Conservation (phyloP, 306 rosid genomes). For the Datisca glomerata region DNA sequence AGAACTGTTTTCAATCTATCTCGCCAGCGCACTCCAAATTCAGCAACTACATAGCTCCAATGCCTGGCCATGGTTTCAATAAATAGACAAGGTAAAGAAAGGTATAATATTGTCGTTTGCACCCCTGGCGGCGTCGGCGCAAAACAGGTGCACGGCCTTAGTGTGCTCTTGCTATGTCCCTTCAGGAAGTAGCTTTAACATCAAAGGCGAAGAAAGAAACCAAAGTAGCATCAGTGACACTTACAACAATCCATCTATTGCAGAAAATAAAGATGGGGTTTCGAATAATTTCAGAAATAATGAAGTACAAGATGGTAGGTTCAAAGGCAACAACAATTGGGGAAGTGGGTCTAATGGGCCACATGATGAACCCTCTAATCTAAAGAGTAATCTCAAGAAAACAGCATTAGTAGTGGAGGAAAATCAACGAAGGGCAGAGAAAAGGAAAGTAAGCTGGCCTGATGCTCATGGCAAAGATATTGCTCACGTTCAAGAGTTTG, state of each 20-base stretch:
- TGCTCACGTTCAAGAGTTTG: slow-evolving; percentile 34
- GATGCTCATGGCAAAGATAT: slow-evolving; percentile 34
- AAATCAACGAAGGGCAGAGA: slow-evolving; percentile 11
- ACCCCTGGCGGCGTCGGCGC: slow-evolving; percentile 33
- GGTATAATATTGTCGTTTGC: slow-evolving; percentile 8
- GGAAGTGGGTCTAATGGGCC: slow-evolving; percentile 21
- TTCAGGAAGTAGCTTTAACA: slow-evolving; percentile 14
- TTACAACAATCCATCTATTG: slow-evolving; percentile 9
- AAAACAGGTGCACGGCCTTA: slow-evolving; percentile 29
- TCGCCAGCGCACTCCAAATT: too few species aligned
- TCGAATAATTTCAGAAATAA: slow-evolving; percentile 10
- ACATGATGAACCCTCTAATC: slow-evolving; percentile 10
- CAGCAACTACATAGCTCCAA: not conserved
- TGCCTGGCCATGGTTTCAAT: slow-evolving; percentile 9
- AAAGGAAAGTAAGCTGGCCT: slow-evolving; percentile 34
- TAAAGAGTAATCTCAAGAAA: slow-evolving; percentile 34
- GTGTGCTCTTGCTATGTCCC: slow-evolving; percentile 35
- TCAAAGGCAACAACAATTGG: too few species aligned
- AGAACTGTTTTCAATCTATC: too few species aligned
- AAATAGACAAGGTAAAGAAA: slow-evolving; percentile 5
- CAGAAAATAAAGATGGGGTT: slow-evolving; percentile 20
- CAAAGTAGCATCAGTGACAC: slow-evolving; percentile 3
- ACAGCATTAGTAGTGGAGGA: slow-evolving; percentile 5
- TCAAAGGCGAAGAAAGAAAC: slow-evolving; percentile 12
- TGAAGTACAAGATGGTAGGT: slow-evolving; percentile 6